Evolutionary conservation across 148 eudicot genomes (phyloP), one percentile per base, ranked within the genome.

Genomic region (Linanthus parryae): DNA sequence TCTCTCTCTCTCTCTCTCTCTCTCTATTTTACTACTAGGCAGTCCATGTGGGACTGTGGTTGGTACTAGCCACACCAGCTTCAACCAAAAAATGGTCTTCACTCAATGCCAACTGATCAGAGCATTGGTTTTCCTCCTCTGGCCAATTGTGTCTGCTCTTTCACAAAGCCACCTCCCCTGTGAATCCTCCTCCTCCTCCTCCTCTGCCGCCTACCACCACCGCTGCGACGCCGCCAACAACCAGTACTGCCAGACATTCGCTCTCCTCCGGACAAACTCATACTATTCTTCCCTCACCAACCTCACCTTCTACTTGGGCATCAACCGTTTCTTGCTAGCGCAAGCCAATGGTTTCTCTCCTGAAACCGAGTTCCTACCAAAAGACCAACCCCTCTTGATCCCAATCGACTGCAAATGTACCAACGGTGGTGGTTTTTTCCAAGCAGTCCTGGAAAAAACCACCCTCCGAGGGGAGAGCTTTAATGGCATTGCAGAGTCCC

Each of bases 391-490:
- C 8, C 20, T 83, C 19, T 49, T 86, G 54, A 71, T 87, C 72
- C 87, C 91, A 6, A 37, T 86, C 8, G 63, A 73, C 20, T 80
- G 90, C 51, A 63, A 61, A 23, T 86, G 90, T n/a, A n/a, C n/a
- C n/a, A n/a, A n/a, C 58, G 43, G 52, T 14, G 48, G 53, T 7
- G 57, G 47, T 20, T 31, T 56, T 45, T 87, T 71, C 20, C 73
- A 69, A 28, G 87, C 78, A 0, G 82, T 64, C 43, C 29, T 82
- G 28, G 66, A 18, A 0, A 70, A 48, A 60, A 70, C 61, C 2
- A 48, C 73, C 20, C 44, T 23, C 2, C 27, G 53, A 59, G 88
- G 70, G 1, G 91, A 83, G 36, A 77, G 62, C 64, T 73, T 87
- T 64, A 7, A 14, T 25, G 57, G 62, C 15, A 78, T 83, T 45